Percentiles rank a stretch among this genome's conserved stretches.
Conservation (phyloP, 1,284 basidiomycete genomes). For the Cutaneotrichosporon sp. region DNA sequence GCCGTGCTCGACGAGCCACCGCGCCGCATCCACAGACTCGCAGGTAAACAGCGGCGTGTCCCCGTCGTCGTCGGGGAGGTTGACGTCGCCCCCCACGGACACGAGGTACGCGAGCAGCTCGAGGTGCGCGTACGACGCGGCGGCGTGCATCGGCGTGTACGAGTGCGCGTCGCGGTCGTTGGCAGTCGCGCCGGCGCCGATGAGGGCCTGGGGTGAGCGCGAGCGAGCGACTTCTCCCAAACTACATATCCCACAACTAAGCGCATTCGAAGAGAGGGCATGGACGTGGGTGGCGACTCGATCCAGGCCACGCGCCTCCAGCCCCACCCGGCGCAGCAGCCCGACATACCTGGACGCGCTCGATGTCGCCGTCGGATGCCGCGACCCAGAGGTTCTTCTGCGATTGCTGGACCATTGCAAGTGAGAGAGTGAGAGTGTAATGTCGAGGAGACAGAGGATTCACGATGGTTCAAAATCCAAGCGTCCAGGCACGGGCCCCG, state of each 20-base stretch:
- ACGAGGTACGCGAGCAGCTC: conserved; percentile 76
- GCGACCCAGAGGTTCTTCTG: conserved; percentile 86
- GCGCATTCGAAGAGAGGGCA: neutral
- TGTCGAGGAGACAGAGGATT: neutral
- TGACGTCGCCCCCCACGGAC: conserved; percentile 78
- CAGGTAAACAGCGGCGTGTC: conserved; percentile 92
- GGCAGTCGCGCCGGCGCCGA: conserved; percentile 69
- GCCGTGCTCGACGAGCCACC: conserved; percentile 77
- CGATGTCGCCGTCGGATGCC: conserved; percentile 79
- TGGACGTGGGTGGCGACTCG: neutral
- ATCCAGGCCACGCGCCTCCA: too few relatives aligned
- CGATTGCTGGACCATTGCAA: conserved; percentile 11
- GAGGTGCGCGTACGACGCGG: conserved; percentile 83
- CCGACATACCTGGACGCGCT: conserved; percentile 51
- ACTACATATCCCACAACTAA: too few relatives aligned
- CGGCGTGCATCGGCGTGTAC: conserved; percentile 95
- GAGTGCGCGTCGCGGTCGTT: conserved; percentile 74
- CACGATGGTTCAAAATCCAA: conserved; percentile 8
- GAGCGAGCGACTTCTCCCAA: too few relatives aligned
- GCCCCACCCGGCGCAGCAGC: neutral
- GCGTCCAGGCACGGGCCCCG: conserved; percentile 11
- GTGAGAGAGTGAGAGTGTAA: neutral
- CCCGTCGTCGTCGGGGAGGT: conserved; percentile 79
- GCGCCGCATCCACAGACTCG: conserved; percentile 75
- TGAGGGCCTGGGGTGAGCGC: conserved; percentile 21